Base-by-base conservation (phyloP, 2,329 filamentous ascomycete species). In the Epichloe glyceriae region DNA sequence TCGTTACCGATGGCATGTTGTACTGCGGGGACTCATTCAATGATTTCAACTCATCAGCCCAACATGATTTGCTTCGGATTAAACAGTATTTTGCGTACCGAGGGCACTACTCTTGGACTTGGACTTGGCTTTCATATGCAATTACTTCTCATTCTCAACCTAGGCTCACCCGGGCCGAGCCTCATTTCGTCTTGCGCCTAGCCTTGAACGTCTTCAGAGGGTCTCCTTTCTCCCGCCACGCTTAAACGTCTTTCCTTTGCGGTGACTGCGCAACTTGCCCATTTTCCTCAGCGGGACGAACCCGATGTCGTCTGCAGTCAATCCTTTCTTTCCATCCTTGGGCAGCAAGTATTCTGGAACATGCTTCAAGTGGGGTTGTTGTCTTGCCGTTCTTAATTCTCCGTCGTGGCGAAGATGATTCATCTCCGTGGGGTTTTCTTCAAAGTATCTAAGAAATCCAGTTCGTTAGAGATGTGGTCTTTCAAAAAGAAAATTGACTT, bases 291-390 rank as follows among this genome's bases (percentile, higher is more conserved):
- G 73, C 0, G 85, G 80, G 35, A 95, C 88, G 60, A 88, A 93
- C 2, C 88, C 88, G 50, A 89, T 74, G 52, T 87, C 76, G 26
- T 79, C 76, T 72, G 50, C 82, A 35, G 77, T 78, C 49, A 88
- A 69, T 0, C 77, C 82, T 61, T 85, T 83, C 65, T 80, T 85
- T 41, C 84, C 84, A 62, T 79, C 89, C 62, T 67, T 76, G 71
- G 93, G 93, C 59, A 98, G 73, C 48, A 98, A 70, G 64, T 98
- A 98, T 45, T 96, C 90, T 0, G 93, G 93, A 1, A 98, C 86
- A 65, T 96, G 88, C 69, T 88, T 94, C 56, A 98, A 72, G 72
- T 98, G 93, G 7, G 86, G 79, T 68, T 97, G 90, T 44, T 89
- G 82, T 53, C 87, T 75, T 14, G 90, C 88, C 22, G 89, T 83